Percentiles rank a stretch among this genome's conserved stretches.
Evolutionary conservation across 768 basidiomycete genomes (phyloP).

Genomic region (Kwoniella sp.): DNA sequence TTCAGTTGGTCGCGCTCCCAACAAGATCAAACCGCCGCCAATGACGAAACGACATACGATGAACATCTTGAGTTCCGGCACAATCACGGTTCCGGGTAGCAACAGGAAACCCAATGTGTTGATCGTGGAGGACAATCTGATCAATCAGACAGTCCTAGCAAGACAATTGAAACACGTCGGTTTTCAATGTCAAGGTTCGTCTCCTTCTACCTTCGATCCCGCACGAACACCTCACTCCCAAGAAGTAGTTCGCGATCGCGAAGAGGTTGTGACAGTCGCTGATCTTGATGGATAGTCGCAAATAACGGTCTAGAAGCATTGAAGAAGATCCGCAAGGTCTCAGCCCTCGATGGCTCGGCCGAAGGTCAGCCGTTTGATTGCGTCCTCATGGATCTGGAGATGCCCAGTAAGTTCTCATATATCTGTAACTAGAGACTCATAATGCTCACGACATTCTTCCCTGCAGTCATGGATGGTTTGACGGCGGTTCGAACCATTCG

Average conservation of each 20-base stretch:
- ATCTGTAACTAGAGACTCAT: neutral
- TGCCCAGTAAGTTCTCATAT: conserved; percentile 43
- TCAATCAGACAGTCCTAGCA: conserved; percentile 50
- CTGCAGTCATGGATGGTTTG: conserved; percentile 52
- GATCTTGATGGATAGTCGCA: conserved; percentile 22
- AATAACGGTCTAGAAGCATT: conserved; percentile 50
- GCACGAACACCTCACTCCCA: neutral
- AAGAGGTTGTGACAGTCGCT: conserved; percentile 5
- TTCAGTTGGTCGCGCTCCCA: too few species aligned
- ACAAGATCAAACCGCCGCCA: neutral
- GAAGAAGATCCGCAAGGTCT: conserved; percentile 40
- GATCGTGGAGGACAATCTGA: conserved; percentile 50
- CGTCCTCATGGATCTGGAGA: conserved; percentile 51
- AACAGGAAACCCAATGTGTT: conserved; percentile 34
- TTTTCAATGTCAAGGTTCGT: conserved; percentile 41
- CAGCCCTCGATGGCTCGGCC: conserved; percentile 7
- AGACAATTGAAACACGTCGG: conserved; percentile 46
- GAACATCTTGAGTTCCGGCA: neutral
- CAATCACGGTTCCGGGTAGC: neutral
- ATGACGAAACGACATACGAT: neutral
- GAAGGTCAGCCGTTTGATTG: conserved; percentile 42
- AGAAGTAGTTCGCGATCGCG: too few species aligned
- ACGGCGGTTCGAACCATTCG: conserved; percentile 44
- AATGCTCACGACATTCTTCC: neutral
- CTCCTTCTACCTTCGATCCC: neutral